Evolutionary conservation across 371 early-diverging fungal genomes (phyloP).

Genomic region (Apophysomyces elegans): DNA sequence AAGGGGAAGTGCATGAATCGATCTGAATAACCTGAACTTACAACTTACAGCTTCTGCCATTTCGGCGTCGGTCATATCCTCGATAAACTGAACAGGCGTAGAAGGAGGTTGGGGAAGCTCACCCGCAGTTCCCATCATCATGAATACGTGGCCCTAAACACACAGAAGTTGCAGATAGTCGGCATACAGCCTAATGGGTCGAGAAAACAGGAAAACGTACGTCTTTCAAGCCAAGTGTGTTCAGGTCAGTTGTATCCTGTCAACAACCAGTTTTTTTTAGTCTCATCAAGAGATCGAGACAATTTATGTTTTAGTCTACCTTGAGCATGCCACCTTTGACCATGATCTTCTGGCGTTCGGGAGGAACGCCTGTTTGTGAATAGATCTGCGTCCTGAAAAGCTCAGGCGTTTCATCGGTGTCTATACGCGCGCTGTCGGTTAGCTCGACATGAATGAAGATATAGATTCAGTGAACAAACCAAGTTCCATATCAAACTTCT

Average conservation of each 20-base stretch:
- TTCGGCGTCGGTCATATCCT: constrained; percentile 91
- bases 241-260: constrained; percentile 79
- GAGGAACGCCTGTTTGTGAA: constrained; percentile 91
- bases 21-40: background rate
- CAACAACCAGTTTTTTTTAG: too few relatives aligned
- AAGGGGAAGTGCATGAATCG: background rate
- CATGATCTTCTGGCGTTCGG: constrained; percentile 93
- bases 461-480: constrained; percentile 23
- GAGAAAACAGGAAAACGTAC: constrained; percentile 34
- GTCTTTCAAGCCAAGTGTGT: constrained; percentile 65
- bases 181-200: background rate
- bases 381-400: constrained; percentile 92
- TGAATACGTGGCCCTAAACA: constrained; percentile 64
- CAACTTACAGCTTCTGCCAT: constrained; percentile 78
- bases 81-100: constrained; percentile 77
- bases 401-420: constrained; percentile 75
- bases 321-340: constrained; percentile 94
- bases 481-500: constrained; percentile 85
- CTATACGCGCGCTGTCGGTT: constrained; percentile 26
- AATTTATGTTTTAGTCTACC: constrained; percentile 40
- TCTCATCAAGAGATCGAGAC: too few relatives aligned
- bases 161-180: constrained; percentile 3
- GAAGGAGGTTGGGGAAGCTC: constrained; percentile 82
- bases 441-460: background rate
- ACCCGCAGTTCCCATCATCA: constrained; percentile 97